A percentile compares a stretch with the other conserved stretches of the same genome.
These are phyloP conservation scores for Melampsora larici-populina DNA, from an alignment of 1,284 basidiomycete species.

Conservation along the genomic window DNA sequence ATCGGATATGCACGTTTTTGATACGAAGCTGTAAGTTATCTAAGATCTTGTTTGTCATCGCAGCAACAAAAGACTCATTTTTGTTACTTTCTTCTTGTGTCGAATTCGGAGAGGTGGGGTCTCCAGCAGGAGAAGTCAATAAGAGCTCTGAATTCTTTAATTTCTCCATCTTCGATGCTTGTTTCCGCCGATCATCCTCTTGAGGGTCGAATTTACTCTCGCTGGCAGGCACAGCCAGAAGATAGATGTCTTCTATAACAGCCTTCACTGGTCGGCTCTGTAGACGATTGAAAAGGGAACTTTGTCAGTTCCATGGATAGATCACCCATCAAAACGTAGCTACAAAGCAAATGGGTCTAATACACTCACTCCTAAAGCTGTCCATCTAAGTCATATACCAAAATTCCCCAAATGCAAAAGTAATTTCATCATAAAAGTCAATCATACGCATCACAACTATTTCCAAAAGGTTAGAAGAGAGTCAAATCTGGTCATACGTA, in stretches of 20 bases:
- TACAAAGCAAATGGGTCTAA: not conserved
- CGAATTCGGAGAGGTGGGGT: constrained; percentile 68
- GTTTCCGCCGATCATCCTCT: constrained; percentile 43
- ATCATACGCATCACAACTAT: not conserved
- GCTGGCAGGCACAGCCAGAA: constrained; percentile 40
- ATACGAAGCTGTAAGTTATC: constrained; percentile 96
- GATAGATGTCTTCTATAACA: constrained; percentile 43
- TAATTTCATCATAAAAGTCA: not conserved
- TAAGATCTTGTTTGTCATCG: constrained; percentile 83
- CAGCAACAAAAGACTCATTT: constrained; percentile 75
- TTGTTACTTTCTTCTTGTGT: constrained; percentile 66
- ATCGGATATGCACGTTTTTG: constrained; percentile 90
- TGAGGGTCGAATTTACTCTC: constrained; percentile 40
- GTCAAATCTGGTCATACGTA: constrained; percentile 1
- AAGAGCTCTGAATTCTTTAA: constrained; percentile 40
- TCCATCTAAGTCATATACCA: not conserved
- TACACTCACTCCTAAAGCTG: constrained; percentile 5
- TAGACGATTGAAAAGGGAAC: not conserved
- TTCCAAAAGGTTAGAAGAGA: not conserved
- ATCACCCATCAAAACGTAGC: not conserved
- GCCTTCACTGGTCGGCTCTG: constrained; percentile 42
- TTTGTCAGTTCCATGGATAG: not conserved
- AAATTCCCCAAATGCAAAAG: not conserved
- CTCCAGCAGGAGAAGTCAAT: constrained; percentile 57
- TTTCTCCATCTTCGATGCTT: constrained; percentile 42